These are phyloP conservation scores for Lodderomyces beijingensis DNA, from an alignment of 1,139 yeast genomes.

Conservation along the genomic window DNA sequence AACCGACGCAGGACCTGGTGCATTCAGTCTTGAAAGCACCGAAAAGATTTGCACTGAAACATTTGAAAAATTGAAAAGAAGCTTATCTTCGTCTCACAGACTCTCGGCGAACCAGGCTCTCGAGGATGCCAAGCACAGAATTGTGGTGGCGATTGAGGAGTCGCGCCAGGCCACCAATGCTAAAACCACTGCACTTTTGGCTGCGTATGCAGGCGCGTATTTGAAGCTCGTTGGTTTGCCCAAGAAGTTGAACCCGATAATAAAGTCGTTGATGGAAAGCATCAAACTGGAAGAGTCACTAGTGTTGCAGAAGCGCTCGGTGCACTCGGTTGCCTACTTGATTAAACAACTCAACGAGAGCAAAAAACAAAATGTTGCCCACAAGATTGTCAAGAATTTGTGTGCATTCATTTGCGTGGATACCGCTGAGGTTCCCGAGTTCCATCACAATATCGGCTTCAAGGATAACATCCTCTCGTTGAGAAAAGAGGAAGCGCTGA, in stretches of 20 bases:
- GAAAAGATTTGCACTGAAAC: slow-evolving; percentile 63
- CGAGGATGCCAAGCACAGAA: slow-evolving; percentile 74
- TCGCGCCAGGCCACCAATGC: slow-evolving; percentile 53
- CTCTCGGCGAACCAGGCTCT: slow-evolving; percentile 69
- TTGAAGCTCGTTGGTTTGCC: slow-evolving; percentile 67
- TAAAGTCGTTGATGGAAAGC: slow-evolving; percentile 90
- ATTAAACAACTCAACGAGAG: slow-evolving; percentile 52
- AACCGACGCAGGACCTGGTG: slow-evolving; percentile 90
- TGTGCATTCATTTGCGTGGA: slow-evolving; percentile 95
- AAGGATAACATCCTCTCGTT: slow-evolving; percentile 66
- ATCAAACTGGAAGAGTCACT: slow-evolving; percentile 70
- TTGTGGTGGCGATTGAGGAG: slow-evolving; percentile 63
- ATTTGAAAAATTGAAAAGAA: slow-evolving; percentile 59
- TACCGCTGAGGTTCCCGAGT: slow-evolving; percentile 94
- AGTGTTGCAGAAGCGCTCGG: slow-evolving; percentile 67
- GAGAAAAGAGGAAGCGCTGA: slow-evolving; percentile 71
- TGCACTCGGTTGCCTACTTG: slow-evolving; percentile 62
- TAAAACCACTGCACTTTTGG: slow-evolving; percentile 60
- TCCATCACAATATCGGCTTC: slow-evolving; percentile 58
- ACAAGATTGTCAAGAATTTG: slow-evolving; percentile 82
- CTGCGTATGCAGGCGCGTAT: slow-evolving; percentile 74
- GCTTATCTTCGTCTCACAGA: slow-evolving; percentile 68
- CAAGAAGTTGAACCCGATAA: slow-evolving; percentile 80
- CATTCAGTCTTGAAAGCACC: slow-evolving; percentile 79
- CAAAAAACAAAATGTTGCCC: slow-evolving; percentile 71